phyloP scores from a whole-genome alignment of 257 asterid genomes.

The Ehretia macrophylla region DNA sequence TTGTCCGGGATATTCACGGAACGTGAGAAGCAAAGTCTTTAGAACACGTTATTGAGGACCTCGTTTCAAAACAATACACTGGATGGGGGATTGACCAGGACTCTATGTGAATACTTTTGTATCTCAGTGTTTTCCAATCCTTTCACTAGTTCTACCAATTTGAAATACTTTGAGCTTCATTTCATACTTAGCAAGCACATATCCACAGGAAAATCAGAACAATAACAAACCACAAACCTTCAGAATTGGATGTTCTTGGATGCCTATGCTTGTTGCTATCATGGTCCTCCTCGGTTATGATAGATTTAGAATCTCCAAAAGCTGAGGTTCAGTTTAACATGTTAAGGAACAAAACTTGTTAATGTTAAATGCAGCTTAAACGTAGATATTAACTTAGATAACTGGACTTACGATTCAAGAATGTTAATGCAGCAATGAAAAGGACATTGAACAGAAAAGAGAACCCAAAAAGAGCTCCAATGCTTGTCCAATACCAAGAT shows the following conservation, averaged over 20 bases:
- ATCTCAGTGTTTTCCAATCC: too few relatives aligned
- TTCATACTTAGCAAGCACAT: background rate
- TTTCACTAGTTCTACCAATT: background rate
- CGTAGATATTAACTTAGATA: background rate
- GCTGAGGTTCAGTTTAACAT: slow-evolving; percentile 36
- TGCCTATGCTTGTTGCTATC: slow-evolving; percentile 20
- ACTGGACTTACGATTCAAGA: slow-evolving; percentile 58
- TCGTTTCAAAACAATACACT: too few relatives aligned
- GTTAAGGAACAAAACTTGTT: slow-evolving; percentile 7
- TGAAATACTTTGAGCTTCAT: background rate
- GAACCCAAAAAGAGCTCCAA: slow-evolving; percentile 58
- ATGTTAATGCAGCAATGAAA: slow-evolving; percentile 66
- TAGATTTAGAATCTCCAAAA: slow-evolving; percentile 58
- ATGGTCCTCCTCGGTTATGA: slow-evolving; percentile 34
- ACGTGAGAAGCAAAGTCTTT: too few relatives aligned
- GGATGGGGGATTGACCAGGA: too few relatives aligned
- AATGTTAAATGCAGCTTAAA: background rate
- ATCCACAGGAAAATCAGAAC: background rate
- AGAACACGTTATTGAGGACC: too few relatives aligned
- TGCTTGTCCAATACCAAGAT: slow-evolving; percentile 68
- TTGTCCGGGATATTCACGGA: too few relatives aligned
- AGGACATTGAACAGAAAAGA: slow-evolving; percentile 69
- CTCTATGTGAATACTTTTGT: too few relatives aligned
- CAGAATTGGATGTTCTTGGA: slow-evolving; percentile 15
- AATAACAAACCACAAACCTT: slow-evolving; percentile 33